Evolutionary conservation across 805 yeast species (phyloP).

Genomic region (Candida coquimbonensis): DNA sequence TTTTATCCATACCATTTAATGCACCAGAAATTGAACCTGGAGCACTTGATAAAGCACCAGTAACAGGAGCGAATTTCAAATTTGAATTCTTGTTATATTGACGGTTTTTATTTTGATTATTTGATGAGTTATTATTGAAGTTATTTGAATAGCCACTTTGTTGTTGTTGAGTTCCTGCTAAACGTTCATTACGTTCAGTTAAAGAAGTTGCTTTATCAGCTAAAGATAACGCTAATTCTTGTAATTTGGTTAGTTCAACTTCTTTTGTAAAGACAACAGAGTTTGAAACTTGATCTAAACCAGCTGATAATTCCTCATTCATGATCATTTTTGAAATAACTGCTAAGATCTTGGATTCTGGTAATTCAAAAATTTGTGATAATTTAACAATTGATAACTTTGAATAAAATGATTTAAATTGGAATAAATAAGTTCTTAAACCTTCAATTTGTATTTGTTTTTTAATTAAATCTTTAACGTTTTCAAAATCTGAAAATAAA

Average conservation of each 20-base stretch:
- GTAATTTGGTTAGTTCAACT: slow-evolving; percentile 76
- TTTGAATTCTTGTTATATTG: slow-evolving; percentile 24
- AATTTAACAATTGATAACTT: slow-evolving; percentile 66
- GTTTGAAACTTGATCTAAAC: slow-evolving; percentile 58
- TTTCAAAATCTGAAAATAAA: slow-evolving; percentile 62
- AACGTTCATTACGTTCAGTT: slow-evolving; percentile 79
- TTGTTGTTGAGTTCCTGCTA: slow-evolving; percentile 56
- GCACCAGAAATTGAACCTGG: slow-evolving; percentile 31
- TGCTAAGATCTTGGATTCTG: slow-evolving; percentile 47
- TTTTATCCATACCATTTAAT: slow-evolving; percentile 29
- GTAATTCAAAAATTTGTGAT: slow-evolving; percentile 58
- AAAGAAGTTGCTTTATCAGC: slow-evolving; percentile 74
- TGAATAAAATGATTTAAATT: slow-evolving; percentile 69
- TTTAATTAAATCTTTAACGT: slow-evolving; percentile 63
- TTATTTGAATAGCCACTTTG: slow-evolving; percentile 21
- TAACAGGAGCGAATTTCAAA: slow-evolving; percentile 25
- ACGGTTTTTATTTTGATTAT: slow-evolving; percentile 19
- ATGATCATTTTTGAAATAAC: slow-evolving; percentile 71
- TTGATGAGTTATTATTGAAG: slow-evolving; percentile 12
- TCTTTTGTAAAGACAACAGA: slow-evolving; percentile 66
- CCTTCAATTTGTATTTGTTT: slow-evolving; percentile 84
- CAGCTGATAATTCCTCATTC: slow-evolving; percentile 69
- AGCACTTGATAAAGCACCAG: slow-evolving; percentile 28
- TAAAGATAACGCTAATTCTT: slow-evolving; percentile 78
- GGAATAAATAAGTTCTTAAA: slow-evolving; percentile 85